phyloP scores from a whole-genome alignment of 441 rosid species.

The Populus tomentosa region DNA sequence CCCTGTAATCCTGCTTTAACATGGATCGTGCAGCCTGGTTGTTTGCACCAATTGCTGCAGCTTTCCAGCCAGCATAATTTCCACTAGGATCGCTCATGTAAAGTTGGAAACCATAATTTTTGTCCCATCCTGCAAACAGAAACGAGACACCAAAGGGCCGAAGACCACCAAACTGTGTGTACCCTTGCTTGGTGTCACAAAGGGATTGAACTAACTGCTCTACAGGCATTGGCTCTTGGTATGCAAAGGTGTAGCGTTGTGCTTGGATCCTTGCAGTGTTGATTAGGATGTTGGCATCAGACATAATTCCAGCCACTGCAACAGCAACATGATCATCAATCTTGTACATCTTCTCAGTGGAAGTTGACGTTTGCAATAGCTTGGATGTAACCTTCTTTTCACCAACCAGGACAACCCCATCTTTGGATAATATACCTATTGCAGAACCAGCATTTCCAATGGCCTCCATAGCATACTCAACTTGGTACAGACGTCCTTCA shows the following conservation, averaged over 20 bases:
- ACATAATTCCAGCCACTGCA: conserved; percentile 96
- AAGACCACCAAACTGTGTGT: conserved; percentile 96
- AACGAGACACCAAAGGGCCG: conserved; percentile 94
- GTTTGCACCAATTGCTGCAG: conserved; percentile 91
- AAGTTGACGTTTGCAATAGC: conserved; percentile 85
- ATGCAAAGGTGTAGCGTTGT: conserved; percentile 74
- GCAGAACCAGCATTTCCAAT: conserved; percentile 93
- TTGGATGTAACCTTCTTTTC: conserved; percentile 98
- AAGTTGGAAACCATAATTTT: conserved; percentile 81
- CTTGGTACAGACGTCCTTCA: conserved; percentile 96
- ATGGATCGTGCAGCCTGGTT: conserved; percentile 94
- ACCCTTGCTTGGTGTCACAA: conserved; percentile 93
- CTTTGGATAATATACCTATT: conserved; percentile 76
- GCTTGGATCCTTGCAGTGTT: conserved; percentile 94
- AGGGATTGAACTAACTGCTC: conserved; percentile 94
- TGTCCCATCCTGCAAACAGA: conserved; percentile 96
- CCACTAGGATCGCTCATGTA: conserved; percentile 97
- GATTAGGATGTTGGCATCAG: conserved; percentile 92
- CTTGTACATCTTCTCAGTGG: conserved; percentile 94
- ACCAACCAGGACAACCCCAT: conserved; percentile 86
- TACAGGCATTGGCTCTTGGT: conserved; percentile 97
- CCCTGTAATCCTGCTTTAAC: conserved; percentile 92
- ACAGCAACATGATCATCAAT: conserved; percentile 91
- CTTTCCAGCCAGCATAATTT: conserved; percentile 95
- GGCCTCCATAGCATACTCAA: conserved; percentile 97